Evolutionary conservation across 192 early-diverging fungal genomes (phyloP).

Genomic region (Coemansia guatemalensis): DNA sequence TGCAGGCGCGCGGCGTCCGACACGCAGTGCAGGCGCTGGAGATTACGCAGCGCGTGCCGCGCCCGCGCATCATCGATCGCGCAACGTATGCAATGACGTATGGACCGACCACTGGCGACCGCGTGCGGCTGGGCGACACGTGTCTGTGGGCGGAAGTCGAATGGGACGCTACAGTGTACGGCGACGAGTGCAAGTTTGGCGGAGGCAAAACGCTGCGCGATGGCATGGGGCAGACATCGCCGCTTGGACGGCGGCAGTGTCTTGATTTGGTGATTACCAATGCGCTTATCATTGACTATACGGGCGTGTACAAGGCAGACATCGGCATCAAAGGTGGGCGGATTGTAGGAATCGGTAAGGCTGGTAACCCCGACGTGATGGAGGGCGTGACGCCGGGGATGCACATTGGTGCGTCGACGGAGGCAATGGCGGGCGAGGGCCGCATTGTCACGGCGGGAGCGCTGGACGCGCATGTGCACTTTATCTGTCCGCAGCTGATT

Average conservation of each 20-base stretch:
- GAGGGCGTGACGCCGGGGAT: constrained; percentile 86
- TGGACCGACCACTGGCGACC: constrained; percentile 92
- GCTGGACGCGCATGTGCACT: constrained; percentile 94
- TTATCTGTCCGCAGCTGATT: constrained; percentile 89
- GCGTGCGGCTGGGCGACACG: constrained; percentile 84
- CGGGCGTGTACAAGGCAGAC: constrained; percentile 97
- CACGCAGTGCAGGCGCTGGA: constrained; percentile 61
- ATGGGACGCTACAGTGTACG: constrained; percentile 85
- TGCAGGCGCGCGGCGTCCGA: constrained; percentile 34
- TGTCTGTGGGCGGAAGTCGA: constrained; percentile 84
- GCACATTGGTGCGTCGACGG: constrained; percentile 85
- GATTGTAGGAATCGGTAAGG: constrained; percentile 94
- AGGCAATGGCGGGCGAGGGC: constrained; percentile 90
- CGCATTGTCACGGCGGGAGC: constrained; percentile 91
- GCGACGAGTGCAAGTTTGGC: constrained; percentile 97
- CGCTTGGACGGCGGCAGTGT: constrained; percentile 63
- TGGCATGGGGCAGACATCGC: constrained; percentile 90
- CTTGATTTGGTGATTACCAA: constrained; percentile 97
- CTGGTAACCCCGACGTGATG: constrained; percentile 98
- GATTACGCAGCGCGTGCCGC: constrained; percentile 46
- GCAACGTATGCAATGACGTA: constrained; percentile 85
- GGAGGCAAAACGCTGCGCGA: constrained; percentile 93
- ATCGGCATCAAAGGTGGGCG: constrained; percentile 87
- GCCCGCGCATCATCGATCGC: constrained; percentile 70
- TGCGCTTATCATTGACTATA: constrained; percentile 87